A percentile compares a stretch with the other conserved stretches of the same genome.
These are phyloP conservation scores for Pelargonium australe DNA, from an alignment of 441 rosid genomes.

Conservation along the genomic window DNA sequence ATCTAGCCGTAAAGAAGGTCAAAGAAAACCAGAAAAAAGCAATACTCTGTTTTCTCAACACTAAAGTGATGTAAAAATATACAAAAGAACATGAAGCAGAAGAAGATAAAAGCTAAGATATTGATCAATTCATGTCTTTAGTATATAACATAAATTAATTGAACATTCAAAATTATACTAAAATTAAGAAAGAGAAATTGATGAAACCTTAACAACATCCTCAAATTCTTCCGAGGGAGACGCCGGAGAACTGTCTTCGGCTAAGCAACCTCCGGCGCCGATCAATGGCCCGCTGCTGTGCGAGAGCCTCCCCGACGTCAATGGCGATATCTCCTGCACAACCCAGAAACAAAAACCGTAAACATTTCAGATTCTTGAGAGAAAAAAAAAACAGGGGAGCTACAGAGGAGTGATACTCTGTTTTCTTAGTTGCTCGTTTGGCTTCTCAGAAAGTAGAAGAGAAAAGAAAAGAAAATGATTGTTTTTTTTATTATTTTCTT, in stretches of 20 bases:
- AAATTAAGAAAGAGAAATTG: conserved; percentile 27
- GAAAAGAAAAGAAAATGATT: conserved; percentile 5
- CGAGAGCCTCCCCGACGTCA: conserved; percentile 87
- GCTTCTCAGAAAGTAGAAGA: background rate
- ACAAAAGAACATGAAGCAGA: background rate
- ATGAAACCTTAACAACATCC: conserved; percentile 87
- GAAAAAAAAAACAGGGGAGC: background rate
- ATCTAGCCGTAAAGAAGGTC: background rate
- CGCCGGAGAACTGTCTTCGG: conserved; percentile 85
- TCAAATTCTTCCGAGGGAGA: conserved; percentile 70
- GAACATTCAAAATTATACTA: too few relatives aligned
- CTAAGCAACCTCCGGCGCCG: conserved; percentile 36
- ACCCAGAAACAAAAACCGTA: background rate
- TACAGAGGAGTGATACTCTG: background rate
- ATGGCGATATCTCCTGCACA: conserved; percentile 76
- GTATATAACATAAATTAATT: too few relatives aligned
- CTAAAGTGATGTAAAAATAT: background rate
- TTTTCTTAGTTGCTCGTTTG: too few relatives aligned
- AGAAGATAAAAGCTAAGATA: background rate
- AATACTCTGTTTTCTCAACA: background rate
- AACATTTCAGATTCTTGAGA: background rate
- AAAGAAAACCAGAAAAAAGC: background rate
- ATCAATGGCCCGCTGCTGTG: conserved; percentile 92
- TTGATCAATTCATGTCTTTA: background rate
- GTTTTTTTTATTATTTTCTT: background rate